phyloP scores from a whole-genome alignment of 1,284 basidiomycete genomes.

The Pseudozyma hubeiensis region DNA sequence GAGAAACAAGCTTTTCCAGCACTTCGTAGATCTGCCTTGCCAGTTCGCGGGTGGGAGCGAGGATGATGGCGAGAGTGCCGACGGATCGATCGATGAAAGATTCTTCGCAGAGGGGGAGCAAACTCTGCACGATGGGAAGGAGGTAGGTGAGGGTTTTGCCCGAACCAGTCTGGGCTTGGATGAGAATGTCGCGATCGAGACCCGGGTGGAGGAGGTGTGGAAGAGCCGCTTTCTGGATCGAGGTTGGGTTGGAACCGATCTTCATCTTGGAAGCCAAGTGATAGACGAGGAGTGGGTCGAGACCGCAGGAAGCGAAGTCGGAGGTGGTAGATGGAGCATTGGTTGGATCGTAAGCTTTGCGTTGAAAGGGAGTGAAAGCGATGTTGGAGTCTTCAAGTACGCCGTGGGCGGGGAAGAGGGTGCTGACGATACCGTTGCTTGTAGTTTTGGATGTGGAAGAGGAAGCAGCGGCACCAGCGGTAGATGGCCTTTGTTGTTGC shows the following conservation, averaged over 20 bases:
- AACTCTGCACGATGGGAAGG: conserved; percentile 92
- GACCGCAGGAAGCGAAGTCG: conserved; percentile 72
- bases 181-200: conserved; percentile 82
- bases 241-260: conserved; percentile 83
- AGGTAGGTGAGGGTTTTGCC: conserved; percentile 96
- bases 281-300: conserved; percentile 82
- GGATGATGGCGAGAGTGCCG: conserved; percentile 92
- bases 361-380: conserved; percentile 9
- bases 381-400: conserved; percentile 29
- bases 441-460: conserved; percentile 10
- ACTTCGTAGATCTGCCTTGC: conserved; percentile 91
- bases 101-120: conserved; percentile 83
- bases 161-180: conserved; percentile 97
- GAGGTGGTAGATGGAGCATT: conserved; percentile 70
- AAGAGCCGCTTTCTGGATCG: conserved; percentile 86
- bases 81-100: conserved; percentile 78
- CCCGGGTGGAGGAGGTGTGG: conserved; percentile 75
- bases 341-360: conserved; percentile 50
- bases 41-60: conserved; percentile 92
- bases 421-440: conserved; percentile 26
- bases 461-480: conserved; percentile 12
- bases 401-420: conserved; percentile 35
- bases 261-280: conserved; percentile 85
- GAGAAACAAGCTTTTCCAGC: conserved; percentile 74
- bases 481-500: conserved; percentile 7